Evolutionary conservation across 1,139 yeast genomes (phyloP).

Genomic region (Protomyces arabidopsidicola): DNA sequence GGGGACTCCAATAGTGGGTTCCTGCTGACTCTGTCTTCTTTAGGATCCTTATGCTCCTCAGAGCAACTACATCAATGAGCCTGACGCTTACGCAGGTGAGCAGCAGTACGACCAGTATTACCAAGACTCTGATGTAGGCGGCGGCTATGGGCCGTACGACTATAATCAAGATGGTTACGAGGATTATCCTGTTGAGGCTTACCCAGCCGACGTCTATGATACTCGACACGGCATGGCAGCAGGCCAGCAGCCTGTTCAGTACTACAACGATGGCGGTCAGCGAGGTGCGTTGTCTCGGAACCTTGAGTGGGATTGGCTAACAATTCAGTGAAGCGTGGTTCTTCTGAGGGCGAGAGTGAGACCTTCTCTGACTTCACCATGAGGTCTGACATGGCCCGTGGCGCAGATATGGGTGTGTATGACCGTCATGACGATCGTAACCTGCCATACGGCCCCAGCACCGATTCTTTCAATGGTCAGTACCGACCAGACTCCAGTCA

Average conservation of each 20-base stretch:
- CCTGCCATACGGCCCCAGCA: constrained; percentile 37
- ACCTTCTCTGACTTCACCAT: constrained; percentile 46
- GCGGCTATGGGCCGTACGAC: constrained; percentile 26
- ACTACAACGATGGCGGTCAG: constrained; percentile 32
- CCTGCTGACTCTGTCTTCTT: neutral
- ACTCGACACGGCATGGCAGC: constrained; percentile 33
- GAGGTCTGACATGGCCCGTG: constrained; percentile 44
- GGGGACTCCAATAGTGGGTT: neutral
- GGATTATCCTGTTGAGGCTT: constrained; percentile 39
- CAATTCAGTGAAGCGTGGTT: constrained; percentile 35
- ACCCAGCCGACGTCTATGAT: constrained; percentile 39
- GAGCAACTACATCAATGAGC: constrained; percentile 31
- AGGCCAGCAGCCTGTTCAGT: constrained; percentile 33
- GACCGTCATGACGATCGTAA: constrained; percentile 40
- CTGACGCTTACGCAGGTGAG: constrained; percentile 37
- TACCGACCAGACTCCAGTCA: constrained; percentile 41
- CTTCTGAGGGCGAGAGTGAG: constrained; percentile 43
- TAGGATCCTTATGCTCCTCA: neutral
- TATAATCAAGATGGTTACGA: constrained; percentile 29
- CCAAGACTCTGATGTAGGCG: constrained; percentile 29
- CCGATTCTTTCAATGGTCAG: constrained; percentile 37
- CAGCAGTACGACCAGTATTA: constrained; percentile 41
- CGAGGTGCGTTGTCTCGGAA: constrained; percentile 28
- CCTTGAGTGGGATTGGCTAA: constrained; percentile 23
- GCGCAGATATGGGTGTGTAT: constrained; percentile 43